phyloP scores from a whole-genome alignment of 2,329 filamentous ascomycete genomes.

The Sporothrix pallida region DNA sequence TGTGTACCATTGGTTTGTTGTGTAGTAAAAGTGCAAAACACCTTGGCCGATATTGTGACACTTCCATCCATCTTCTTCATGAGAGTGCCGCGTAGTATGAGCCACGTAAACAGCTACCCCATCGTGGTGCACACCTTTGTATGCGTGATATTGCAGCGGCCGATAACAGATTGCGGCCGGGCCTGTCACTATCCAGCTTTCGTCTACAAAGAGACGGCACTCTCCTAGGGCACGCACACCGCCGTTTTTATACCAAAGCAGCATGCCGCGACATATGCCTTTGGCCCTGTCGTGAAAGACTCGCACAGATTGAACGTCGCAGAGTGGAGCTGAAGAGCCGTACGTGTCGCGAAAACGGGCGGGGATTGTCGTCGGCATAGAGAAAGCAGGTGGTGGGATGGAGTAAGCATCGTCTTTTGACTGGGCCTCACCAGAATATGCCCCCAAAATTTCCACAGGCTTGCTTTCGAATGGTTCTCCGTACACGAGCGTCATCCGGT shows the following conservation, averaged over 20 bases:
- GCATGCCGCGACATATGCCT: background rate
- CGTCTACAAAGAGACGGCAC: constrained; percentile 21
- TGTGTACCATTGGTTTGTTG: background rate
- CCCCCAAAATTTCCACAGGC: background rate
- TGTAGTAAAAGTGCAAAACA: background rate
- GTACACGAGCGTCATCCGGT: constrained; percentile 11
- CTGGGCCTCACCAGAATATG: background rate
- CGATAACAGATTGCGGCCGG: constrained; percentile 9
- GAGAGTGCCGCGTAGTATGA: background rate
- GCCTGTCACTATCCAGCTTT: background rate
- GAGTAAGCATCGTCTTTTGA: background rate
- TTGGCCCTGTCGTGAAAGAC: background rate
- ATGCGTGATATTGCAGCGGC: background rate
- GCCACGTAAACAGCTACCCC: background rate
- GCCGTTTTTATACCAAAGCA: constrained; percentile 10
- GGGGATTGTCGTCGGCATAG: background rate
- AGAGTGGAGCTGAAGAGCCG: constrained; percentile 15
- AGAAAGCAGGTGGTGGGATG: background rate
- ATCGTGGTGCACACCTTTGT: background rate
- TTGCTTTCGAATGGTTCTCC: constrained; percentile 20
- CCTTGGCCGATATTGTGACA: constrained; percentile 16
- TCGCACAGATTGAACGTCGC: background rate
- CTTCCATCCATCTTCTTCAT: constrained; percentile 1
- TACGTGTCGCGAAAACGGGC: constrained; percentile 7
- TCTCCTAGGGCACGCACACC: constrained; percentile 12